Evolutionary conservation across 192 early-diverging fungal genomes (phyloP), one percentile per base, ranked within the genome.

Genomic region (Backusella psychrophila): DNA sequence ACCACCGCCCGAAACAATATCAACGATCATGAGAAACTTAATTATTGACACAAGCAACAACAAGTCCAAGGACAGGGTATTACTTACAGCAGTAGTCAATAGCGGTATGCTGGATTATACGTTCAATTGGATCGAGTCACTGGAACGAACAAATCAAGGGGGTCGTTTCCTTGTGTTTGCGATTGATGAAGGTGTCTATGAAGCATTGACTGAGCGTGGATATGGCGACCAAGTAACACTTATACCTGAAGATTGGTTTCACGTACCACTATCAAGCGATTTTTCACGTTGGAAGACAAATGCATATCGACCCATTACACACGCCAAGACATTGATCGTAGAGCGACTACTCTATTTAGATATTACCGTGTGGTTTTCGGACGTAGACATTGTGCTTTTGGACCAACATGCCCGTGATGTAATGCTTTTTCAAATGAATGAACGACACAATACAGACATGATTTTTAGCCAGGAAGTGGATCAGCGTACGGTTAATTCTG

Each of bases 191-290:
- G 76, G 38, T 14, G 52, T 83, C 42, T 70, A 69, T 11, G 82
- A 80, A 34, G 56, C 49, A n/a, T 49, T 83, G 46, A 69, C 41
- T 4, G 19, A 71, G 7, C n/a, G 73, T n/a, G 79, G 82, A 2
- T 80, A 78, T 35, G 71, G 71, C 5, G 41, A 56, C 5, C 75
- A 80, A 69, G 82, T 80, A 2, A 74, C 80, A 4, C 34, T 66
- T 21, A 83, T 83, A 19, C 82, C 82, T 41, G 15, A 69, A 46
- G 76, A 83, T 42, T 83, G 82, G 82, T 80, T 83, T 31, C 79
- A 83, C 69, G 29, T 49, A 31, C 53, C 77, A 65, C 7, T 83
- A 12, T 59, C 59, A 12, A 42, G n/a, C 31, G 73, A 49, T 6
- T 80, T 83, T 52, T 73, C 68, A 15, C 33, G 12, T n/a, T 83